Evolutionary conservation across 2,329 filamentous ascomycete genomes (phyloP), one percentile per base, ranked within the genome.

Genomic region (Ceratocystis papillata): DNA sequence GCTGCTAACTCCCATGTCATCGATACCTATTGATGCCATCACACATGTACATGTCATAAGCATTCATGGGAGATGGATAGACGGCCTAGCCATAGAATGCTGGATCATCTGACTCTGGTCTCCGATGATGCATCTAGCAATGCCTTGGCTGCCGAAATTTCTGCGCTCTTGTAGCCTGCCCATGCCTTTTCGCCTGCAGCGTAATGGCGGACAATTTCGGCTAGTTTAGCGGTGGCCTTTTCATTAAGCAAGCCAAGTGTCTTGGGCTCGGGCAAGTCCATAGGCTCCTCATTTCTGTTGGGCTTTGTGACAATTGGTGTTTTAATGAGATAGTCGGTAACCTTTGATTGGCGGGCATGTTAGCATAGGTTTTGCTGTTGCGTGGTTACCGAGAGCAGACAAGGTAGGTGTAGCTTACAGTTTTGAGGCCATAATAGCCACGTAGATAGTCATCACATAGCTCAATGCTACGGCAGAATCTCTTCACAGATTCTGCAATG

Each of bases 381-480:
- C 41, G 20, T 15, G 15, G 12, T 20, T 12, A 28, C 3, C 15
- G 28, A 41, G 22, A 45, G 28, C 37, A 41, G 30, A 17, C 2
- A 46, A 64, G 10, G 28, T 28, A 10, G 7, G 7, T 7, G 22
- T 45, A 3, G 28, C 82, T 72, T 76, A 91, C 87, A 75, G 92
- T 75, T 74, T 93, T 94, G 68, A 99, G 78, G 5, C 94, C 94
- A 75, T 96, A 97, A 74, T 91, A 96, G 0, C 92, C 94, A 68
- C 94, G 85, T 69, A 97, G 76, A 74, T 96, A 97, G 73, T 91
- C 86, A 71, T 96, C 89, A 73, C 94, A 97, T 64, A 99, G 82
- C 77, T 99, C 94, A 70, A 97, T 84, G 72, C 91, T 94, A 71
- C 94, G 84, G 73, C 88, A 89, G 76, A 96, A 97, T 70, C 92